Base-by-base conservation (phyloP, 768 basidiomycete genomes). In the Pulveroboletus sp. region DNA sequence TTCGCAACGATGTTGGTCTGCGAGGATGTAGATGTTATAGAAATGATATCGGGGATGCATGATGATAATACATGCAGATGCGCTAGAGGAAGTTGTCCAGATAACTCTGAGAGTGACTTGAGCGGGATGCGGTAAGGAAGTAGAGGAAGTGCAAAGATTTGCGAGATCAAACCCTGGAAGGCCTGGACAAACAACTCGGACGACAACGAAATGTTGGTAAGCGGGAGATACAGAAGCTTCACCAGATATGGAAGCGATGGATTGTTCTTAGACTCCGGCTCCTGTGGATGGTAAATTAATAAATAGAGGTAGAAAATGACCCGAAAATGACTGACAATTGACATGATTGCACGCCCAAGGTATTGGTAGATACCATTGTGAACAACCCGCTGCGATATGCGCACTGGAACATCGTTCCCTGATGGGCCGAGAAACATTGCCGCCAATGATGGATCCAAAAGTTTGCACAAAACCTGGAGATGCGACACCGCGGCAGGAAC, bases 91-190 rank as follows among this genome's bases (percentile, higher is more conserved):
- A 94, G 72, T 10, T 75, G 72, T 14, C 81, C 72, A 14, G 86
- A 82, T 34, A 97, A 72, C 20, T 75, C 67, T 4, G 82, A 80
- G 31, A 95, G 76, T 19, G 80, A 75, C 1, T 69, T 64, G 19
- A 84, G 71, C 31, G 81, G 86, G 39, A 87, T 71, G 8, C 82
- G 85, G 65, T 89, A 86, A 1, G 90, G 91, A 0, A 97, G 75
- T 0, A 91, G 69, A 0, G 89, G 87, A 37, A 94, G 72, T 2
- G 84, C 77, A 49, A 95, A 72, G 46, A 94, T 79, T 51, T 72
- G 66, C 14, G 71, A 60, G 45, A 88, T 55, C 24, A 87, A 58
- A 16, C 65, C 59, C 25, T 66, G 53, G 14, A 85, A 59, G 36
- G 72, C 64, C 51, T 52, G 56, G 6, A 64, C 23, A 39, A 59